Evolutionary conservation across 2,329 filamentous ascomycete genomes (phyloP).

Genomic region (Tolypocladium capitatum): DNA sequence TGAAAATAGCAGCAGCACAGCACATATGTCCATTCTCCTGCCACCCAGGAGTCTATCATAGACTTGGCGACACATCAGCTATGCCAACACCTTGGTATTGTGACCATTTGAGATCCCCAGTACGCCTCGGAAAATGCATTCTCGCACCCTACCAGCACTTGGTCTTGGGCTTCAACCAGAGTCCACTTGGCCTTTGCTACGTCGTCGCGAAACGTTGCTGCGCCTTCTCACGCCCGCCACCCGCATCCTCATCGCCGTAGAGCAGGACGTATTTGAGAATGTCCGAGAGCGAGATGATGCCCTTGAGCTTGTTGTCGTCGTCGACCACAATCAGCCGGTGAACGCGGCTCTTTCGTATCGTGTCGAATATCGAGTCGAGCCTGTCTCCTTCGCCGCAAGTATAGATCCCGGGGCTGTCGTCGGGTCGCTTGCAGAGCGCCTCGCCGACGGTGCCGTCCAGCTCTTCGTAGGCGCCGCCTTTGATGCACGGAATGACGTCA

Average conservation of each 20-base stretch:
- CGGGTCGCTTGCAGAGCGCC: slow-evolving; percentile 70
- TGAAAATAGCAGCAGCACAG: background rate
- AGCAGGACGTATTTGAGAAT: slow-evolving; percentile 91
- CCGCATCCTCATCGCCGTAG: slow-evolving; percentile 52
- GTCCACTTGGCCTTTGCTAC: background rate
- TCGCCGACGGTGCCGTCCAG: slow-evolving; percentile 77
- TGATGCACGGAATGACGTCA: slow-evolving; percentile 92
- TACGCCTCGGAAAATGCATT: slow-evolving; percentile 1
- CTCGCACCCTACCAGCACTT: background rate
- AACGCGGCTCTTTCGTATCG: slow-evolving; percentile 85
- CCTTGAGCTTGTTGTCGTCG: slow-evolving; percentile 72
- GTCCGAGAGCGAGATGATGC: slow-evolving; percentile 86
- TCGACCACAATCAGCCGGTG: slow-evolving; percentile 90
- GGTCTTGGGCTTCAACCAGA: background rate
- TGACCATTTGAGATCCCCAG: slow-evolving; percentile 1
- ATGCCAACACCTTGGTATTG: background rate
- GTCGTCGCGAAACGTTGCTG: background rate
- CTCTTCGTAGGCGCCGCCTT: slow-evolving; percentile 85
- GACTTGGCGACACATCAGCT: background rate
- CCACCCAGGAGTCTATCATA: background rate
- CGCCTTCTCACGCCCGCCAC: background rate
- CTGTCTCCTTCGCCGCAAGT: slow-evolving; percentile 87
- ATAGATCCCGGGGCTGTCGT: slow-evolving; percentile 93
- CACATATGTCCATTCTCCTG: background rate
- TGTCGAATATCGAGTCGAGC: slow-evolving; percentile 92